phyloP scores from a whole-genome alignment of 129 eudicot species.

The Arctium lappa region DNA sequence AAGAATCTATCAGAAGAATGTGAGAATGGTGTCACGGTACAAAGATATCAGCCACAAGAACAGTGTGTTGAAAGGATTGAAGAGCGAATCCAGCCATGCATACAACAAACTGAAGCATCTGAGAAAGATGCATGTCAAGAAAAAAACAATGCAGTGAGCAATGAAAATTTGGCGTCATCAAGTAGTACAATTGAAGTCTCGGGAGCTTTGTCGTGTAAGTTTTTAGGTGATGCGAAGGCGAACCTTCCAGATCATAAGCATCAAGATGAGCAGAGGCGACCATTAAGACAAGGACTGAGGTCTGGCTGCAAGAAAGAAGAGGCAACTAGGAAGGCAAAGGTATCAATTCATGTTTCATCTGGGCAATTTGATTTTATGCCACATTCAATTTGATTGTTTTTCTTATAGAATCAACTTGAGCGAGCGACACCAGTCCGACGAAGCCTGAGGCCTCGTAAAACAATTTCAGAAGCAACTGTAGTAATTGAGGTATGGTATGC shows the following conservation, averaged over 20 bases:
- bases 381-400: neutral
- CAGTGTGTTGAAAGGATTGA: conserved; percentile 3
- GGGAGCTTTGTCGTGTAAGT: neutral
- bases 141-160: neutral
- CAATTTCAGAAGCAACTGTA: conserved; percentile 26
- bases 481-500: conserved; percentile 22
- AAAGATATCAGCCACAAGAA: conserved; percentile 5
- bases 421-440: conserved; percentile 26
- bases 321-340: conserved; percentile 21
- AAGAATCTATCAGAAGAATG: neutral
- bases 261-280: conserved; percentile 17
- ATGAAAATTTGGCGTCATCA: neutral
- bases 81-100: conserved; percentile 8
- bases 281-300: conserved; percentile 23
- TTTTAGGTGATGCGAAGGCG: neutral
- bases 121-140: conserved; percentile 15
- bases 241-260: conserved; percentile 11
- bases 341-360: conserved; percentile 4
- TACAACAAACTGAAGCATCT: conserved; percentile 12
- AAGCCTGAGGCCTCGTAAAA: conserved; percentile 26
- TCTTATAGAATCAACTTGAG: conserved; percentile 26
- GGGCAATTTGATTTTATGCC: neutral
- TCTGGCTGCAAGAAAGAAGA: conserved; percentile 26
- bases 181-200: neutral
- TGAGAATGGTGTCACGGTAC: conserved; percentile 3